phyloP scores from a whole-genome alignment of 2,329 filamentous ascomycete genomes.

The Penicillium hesseltinei region DNA sequence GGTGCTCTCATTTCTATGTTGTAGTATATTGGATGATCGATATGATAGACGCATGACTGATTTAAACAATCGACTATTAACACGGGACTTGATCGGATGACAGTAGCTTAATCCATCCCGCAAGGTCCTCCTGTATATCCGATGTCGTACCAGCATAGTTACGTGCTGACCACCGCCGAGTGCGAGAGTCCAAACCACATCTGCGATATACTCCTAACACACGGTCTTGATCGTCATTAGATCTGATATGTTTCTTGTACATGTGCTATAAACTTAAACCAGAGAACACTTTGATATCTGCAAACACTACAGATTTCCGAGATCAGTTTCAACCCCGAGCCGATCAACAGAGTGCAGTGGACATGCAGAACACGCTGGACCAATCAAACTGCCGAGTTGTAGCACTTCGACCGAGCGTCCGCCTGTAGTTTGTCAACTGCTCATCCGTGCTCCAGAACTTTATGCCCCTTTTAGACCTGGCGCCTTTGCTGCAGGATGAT shows the following conservation, averaged over 20 bases:
- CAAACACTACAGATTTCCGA: background rate
- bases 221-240: background rate
- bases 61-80: background rate
- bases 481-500: background rate
- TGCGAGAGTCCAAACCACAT: background rate
- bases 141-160: background rate
- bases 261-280: background rate
- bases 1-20: background rate
- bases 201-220: background rate
- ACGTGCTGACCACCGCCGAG: background rate
- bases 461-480: background rate
- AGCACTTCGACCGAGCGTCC: background rate
- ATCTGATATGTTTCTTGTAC: background rate
- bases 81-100: background rate
- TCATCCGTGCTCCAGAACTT: background rate
- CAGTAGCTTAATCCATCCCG: background rate
- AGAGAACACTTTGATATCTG: background rate
- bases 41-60: background rate
- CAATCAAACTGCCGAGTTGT: constrained; percentile 7
- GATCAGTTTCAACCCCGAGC: background rate
- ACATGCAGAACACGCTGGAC: background rate
- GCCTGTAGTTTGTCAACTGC: constrained; percentile 7
- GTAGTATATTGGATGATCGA: background rate
- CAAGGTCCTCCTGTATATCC: background rate
- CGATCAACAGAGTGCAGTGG: constrained; percentile 4